phyloP scores from a whole-genome alignment of 257 asterid species.

The Solanum etuberosum region DNA sequence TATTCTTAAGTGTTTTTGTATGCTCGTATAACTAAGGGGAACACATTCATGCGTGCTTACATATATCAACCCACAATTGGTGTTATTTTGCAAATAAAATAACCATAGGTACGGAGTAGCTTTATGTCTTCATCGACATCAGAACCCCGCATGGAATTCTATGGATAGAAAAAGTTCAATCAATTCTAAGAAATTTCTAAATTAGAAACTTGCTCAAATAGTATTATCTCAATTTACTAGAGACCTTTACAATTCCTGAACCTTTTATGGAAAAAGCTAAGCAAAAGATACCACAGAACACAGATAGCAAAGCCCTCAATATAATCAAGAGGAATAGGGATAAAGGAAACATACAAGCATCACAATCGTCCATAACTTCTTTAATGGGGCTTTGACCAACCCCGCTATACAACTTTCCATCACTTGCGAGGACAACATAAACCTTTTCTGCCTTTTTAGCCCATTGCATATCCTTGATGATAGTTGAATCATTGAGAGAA shows the following conservation, averaged over 20 bases:
- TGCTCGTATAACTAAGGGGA: not conserved
- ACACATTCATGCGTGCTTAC: not conserved
- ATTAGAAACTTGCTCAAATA: not conserved
- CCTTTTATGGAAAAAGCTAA: not conserved
- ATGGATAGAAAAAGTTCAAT: not conserved
- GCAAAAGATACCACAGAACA: not conserved
- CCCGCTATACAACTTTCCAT: conserved; percentile 64
- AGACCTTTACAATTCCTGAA: not conserved
- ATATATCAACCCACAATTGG: not conserved
- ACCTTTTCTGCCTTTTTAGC: conserved; percentile 40
- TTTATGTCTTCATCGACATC: not conserved
- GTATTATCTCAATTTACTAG: not conserved
- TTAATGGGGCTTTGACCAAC: conserved; percentile 50
- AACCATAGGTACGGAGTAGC: not conserved
- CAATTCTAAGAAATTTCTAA: not conserved
- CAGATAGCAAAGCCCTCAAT: not conserved
- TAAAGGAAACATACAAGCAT: conserved; percentile 51
- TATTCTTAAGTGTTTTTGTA: not conserved
- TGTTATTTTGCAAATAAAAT: not conserved
- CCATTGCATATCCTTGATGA: conserved; percentile 66
- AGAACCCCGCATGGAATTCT: not conserved
- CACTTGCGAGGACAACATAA: conserved; percentile 47
- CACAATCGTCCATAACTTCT: conserved; percentile 49
- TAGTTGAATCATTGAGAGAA: conserved; percentile 42
- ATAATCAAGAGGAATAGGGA: not conserved